Conservation (phyloP, 768 basidiomycete species). For the Tephrocybe rancida region DNA sequence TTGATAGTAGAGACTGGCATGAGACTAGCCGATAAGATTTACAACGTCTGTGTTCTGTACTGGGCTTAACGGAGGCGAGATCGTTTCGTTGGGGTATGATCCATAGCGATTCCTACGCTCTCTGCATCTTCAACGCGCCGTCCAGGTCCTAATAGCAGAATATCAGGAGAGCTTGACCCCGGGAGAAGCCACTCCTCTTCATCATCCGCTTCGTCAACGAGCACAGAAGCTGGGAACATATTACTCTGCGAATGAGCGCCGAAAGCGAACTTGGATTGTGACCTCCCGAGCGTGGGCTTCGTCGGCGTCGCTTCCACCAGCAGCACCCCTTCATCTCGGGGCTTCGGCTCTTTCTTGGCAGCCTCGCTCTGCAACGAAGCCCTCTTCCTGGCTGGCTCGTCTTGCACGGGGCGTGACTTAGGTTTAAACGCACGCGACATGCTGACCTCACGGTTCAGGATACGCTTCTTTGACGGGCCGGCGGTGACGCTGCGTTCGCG, state of each 20-base stretch:
- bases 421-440: conserved; percentile 73
- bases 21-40: no score
- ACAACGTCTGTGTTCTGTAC: no score
- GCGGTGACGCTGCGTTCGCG: conserved; percentile 36
- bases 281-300: conserved; percentile 18
- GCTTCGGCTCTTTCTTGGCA: conserved; percentile 7
- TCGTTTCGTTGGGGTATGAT: conserved; percentile 16
- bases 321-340: conserved; percentile 34
- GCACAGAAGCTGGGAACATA: conserved; percentile 2
- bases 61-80: conserved; percentile 10
- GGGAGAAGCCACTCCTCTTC: conserved; percentile 45
- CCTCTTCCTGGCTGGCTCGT: conserved; percentile 13
- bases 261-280: conserved; percentile 15
- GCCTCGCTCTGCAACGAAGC: conserved; percentile 14
- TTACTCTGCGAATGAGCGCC: conserved; percentile 4
- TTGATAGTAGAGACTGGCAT: no score
- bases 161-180: conserved; percentile 46
- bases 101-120: not conserved
- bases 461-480: conserved; percentile 45
- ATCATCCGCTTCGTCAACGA: conserved; percentile 17
- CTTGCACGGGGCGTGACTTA: conserved; percentile 21
- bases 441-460: conserved; percentile 72
- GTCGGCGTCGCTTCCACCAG: conserved; percentile 62
- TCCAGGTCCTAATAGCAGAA: conserved; percentile 30
- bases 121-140: conserved; percentile 4